A percentile compares a stretch with the other conserved stretches of the same genome.
phyloP scores from a whole-genome alignment of 176 grass and related monocot species.

The Musa beccarii region DNA sequence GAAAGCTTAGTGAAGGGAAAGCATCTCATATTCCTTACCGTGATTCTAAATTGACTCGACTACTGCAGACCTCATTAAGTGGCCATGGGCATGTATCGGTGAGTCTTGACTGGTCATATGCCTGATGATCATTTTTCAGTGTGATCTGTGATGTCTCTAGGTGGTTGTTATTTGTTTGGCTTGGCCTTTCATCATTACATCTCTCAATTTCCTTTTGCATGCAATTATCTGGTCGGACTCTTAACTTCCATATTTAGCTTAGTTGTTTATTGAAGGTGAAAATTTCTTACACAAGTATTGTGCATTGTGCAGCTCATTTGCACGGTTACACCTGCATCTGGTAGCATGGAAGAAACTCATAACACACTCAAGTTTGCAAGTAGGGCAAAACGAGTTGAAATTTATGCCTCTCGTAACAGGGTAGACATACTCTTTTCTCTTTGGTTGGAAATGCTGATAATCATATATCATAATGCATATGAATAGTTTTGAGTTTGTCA shows the following conservation, averaged over 20 bases:
- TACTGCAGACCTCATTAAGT: conserved; percentile 88
- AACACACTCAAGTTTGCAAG: conserved; percentile 99
- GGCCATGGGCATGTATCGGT: conserved; percentile 97
- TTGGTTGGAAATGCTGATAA: conserved; percentile 5
- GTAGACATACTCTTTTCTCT: conserved; percentile 33
- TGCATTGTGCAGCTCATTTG: conserved; percentile 73
- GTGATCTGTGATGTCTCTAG: background rate
- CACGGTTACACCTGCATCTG: conserved; percentile 92
- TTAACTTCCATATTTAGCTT: background rate
- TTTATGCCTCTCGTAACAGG: conserved; percentile 85
- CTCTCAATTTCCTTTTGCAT: background rate
- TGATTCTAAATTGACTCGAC: conserved; percentile 95
- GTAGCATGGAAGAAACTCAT: conserved; percentile 96
- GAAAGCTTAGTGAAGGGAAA: conserved; percentile 96
- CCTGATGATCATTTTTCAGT: background rate
- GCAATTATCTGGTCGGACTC: conserved; percentile 13
- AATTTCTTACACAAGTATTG: background rate
- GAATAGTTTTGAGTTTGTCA: conserved; percentile 10
- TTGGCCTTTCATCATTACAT: background rate
- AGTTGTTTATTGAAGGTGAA: conserved; percentile 7
- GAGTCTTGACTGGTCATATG: conserved; percentile 20
- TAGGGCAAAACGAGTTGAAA: conserved; percentile 93
- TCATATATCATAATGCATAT: conserved; percentile 4
- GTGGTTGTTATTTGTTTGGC: background rate
- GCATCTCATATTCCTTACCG: conserved; percentile 98